Evolutionary conservation across 2,329 filamentous ascomycete species (phyloP), one percentile per base, ranked within the genome.

Genomic region (Fusarium mundagurra): DNA sequence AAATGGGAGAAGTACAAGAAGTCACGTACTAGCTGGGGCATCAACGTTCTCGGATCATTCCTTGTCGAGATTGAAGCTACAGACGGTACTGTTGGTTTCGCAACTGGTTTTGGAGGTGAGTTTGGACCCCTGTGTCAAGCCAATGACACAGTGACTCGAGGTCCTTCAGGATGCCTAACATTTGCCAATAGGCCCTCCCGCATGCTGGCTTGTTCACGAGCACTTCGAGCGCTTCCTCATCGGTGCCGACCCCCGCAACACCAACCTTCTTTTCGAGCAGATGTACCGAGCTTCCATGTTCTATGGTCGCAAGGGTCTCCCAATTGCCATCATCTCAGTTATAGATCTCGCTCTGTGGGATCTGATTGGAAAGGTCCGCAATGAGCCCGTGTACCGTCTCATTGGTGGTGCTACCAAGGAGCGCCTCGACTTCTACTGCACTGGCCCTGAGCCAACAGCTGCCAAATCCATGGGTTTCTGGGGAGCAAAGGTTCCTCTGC

Each of bases 281-380:
- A 98, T 98, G 95, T 98, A 98, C 86, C 92, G 95, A 69, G 93
- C 89, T 5, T 97, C 94, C 76, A 97, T 98, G 94, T 98, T 98
- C 87, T 98, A 98, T 81, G 95, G 95, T 71, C 92, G 95, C 76
- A 98, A 98, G 83, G 95, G 95, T 53, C 90, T 98, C 4, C 93
- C 95, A 5, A 90, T 96, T 17, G 95, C 95, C 61, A 92, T 97
- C 79, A 98, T 98, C 80, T 97, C 94, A 5, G 95, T 98, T 74
- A 96, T 98, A 79, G 95, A 98, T 80, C 88, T 98, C 48, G 95
- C 95, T 9, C 84, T 98, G 45, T 98, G 95, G 95, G 95, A 98
- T 86, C 87, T 98, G 47, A 85, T 97, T 10, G 95, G 95, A 75
- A 98, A 98, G 87, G 89, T 98, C 72, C 90, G 95, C 74, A 93